These are phyloP conservation scores for Spinellus fusiger DNA, from an alignment of 192 early-diverging fungal genomes.

Conservation along the genomic window DNA sequence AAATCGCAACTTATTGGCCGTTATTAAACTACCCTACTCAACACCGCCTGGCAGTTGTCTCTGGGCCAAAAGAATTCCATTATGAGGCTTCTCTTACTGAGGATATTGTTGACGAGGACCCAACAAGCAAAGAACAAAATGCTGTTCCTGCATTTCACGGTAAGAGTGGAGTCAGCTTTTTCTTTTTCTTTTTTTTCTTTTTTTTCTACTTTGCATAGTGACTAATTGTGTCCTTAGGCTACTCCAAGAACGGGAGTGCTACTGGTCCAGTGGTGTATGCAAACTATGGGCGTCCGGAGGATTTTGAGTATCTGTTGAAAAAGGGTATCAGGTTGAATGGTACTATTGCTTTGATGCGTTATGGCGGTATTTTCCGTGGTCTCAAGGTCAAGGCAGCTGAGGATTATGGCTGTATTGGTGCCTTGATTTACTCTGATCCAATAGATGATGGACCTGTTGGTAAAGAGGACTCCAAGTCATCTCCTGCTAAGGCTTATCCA, in stretches of 20 bases:
- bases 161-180: background rate
- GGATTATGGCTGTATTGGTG: slow-evolving; percentile 45
- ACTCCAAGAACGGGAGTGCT: slow-evolving; percentile 51
- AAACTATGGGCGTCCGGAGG: slow-evolving; percentile 54
- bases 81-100: slow-evolving; percentile 54
- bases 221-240: too few species aligned
- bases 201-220: background rate
- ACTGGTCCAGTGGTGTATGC: slow-evolving; percentile 58
- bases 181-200: background rate
- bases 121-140: slow-evolving; percentile 47
- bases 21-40: slow-evolving; percentile 51
- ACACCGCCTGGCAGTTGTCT: slow-evolving; percentile 47
- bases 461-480: slow-evolving; percentile 9
- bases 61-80: slow-evolving; percentile 31
- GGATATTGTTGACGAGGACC: slow-evolving; percentile 52
- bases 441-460: slow-evolving; percentile 52
- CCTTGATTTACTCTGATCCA: slow-evolving; percentile 61
- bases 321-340: slow-evolving; percentile 42
- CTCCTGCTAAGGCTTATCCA: slow-evolving; percentile 26
- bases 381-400: slow-evolving; percentile 57
- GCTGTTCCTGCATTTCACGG: slow-evolving; percentile 60
- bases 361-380: slow-evolving; percentile 51
- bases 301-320: slow-evolving; percentile 43
- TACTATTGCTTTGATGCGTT: slow-evolving; percentile 53
- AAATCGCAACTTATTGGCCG: slow-evolving; percentile 55